Conservation (phyloP, 2,329 filamentous ascomycete genomes). For the Colletotrichum sp. region DNA sequence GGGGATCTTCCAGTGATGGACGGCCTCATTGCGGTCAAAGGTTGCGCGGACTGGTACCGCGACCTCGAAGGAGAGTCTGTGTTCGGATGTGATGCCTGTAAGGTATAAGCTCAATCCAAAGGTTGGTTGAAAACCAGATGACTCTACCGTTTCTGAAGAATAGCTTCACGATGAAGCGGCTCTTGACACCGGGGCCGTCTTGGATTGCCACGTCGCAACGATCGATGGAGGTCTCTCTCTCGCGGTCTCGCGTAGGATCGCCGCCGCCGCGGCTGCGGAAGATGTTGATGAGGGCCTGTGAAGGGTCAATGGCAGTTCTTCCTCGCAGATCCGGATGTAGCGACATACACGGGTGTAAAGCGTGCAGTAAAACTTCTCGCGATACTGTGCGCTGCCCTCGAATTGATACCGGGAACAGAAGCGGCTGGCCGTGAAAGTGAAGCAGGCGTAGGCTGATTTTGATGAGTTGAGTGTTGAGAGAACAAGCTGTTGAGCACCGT, state of each 20-base stretch:
- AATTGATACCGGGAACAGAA: constrained; percentile 80
- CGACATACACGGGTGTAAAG: constrained; percentile 70
- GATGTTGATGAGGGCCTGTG: constrained; percentile 70
- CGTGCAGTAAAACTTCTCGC: constrained; percentile 73
- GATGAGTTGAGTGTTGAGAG: constrained; percentile 80
- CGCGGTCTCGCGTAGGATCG: constrained; percentile 61
- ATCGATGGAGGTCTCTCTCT: constrained; percentile 74
- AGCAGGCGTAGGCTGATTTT: constrained; percentile 79
- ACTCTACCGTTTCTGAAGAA: constrained; percentile 71
- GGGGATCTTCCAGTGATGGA: constrained; percentile 75
- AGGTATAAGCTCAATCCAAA: no score
- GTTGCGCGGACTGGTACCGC: constrained; percentile 77
- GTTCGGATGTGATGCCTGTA: constrained; percentile 75
- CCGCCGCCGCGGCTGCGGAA: constrained; percentile 70
- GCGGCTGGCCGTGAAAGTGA: constrained; percentile 67
- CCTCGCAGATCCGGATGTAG: background rate
- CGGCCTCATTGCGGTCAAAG: constrained; percentile 70
- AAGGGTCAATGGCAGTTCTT: background rate
- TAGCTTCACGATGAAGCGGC: constrained; percentile 76
- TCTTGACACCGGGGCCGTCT: constrained; percentile 73
- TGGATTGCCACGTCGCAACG: constrained; percentile 76
- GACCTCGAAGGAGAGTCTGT: constrained; percentile 76
- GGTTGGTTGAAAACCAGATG: no score
- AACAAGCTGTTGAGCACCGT: constrained; percentile 57
- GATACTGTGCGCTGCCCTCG: constrained; percentile 54